Evolutionary conservation across 2,329 filamentous ascomycete species (phyloP).

Genomic region (Colletotrichum nymphaeae): DNA sequence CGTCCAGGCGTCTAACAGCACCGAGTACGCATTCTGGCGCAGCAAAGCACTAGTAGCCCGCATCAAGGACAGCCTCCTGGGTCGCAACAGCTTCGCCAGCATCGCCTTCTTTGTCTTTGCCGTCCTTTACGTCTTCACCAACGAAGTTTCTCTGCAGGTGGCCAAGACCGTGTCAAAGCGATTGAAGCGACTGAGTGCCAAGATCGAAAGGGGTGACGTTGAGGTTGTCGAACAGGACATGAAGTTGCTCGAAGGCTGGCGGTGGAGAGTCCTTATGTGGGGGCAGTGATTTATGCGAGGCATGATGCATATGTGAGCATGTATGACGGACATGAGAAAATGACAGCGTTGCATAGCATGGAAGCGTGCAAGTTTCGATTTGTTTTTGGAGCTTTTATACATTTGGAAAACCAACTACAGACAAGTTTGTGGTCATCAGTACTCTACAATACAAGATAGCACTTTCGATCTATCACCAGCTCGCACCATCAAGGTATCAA

Average conservation of each 20-base stretch:
- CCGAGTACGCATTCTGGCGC: slow-evolving; percentile 67
- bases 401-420: background rate
- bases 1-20: slow-evolving; percentile 56
- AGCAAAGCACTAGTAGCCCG: slow-evolving; percentile 62
- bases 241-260: slow-evolving; percentile 63
- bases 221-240: slow-evolving; percentile 61
- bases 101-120: slow-evolving; percentile 67
- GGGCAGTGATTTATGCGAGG: slow-evolving; percentile 35
- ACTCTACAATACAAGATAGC: background rate
- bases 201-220: slow-evolving; percentile 60
- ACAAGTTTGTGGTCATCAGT: background rate
- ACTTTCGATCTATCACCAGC: background rate
- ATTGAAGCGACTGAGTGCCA: slow-evolving; percentile 58
- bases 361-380: background rate
- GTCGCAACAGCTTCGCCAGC: slow-evolving; percentile 58
- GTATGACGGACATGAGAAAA: slow-evolving; percentile 18
- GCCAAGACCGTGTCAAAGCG: slow-evolving; percentile 63
- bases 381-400: background rate
- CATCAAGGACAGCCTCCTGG: slow-evolving; percentile 58
- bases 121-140: slow-evolving; percentile 68
- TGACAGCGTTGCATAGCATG: slow-evolving; percentile 3
- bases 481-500: background rate
- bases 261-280: slow-evolving; percentile 66
- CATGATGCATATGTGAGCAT: background rate
- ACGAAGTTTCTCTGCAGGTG: slow-evolving; percentile 67